These are phyloP conservation scores for Tolypocladium ophioglossoides DNA, from an alignment of 2,329 filamentous ascomycete species.

Conservation along the genomic window DNA sequence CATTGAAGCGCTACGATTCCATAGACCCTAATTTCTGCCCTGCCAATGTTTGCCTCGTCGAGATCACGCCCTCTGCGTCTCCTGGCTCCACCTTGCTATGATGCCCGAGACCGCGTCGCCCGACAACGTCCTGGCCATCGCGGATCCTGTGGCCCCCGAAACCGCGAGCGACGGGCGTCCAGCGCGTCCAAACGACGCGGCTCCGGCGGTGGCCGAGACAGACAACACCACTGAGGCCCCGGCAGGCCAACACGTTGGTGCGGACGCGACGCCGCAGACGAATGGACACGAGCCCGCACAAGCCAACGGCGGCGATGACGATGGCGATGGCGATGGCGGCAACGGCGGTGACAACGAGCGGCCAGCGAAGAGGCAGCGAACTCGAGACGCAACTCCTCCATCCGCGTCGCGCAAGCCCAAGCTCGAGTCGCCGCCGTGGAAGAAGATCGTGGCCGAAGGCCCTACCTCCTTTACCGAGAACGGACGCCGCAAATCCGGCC, in stretches of 20 bases:
- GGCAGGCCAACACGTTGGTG: conserved; percentile 8
- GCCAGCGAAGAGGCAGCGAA: conserved; percentile 56
- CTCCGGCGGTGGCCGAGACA: conserved; percentile 7
- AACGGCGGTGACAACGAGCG: conserved; percentile 29
- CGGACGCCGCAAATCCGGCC: conserved; percentile 58
- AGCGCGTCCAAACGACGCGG: conserved; percentile 9
- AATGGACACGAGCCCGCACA: conserved; percentile 25
- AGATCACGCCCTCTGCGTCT: conserved; percentile 39
- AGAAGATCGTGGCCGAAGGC: conserved; percentile 71
- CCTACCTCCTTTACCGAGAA: conserved; percentile 74
- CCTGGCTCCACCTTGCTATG: conserved; percentile 33
- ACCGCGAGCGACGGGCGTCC: conserved; percentile 12
- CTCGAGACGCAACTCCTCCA: conserved; percentile 34
- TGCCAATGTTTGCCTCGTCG: conserved; percentile 48
- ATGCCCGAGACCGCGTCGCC: conserved; percentile 53
- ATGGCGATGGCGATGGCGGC: conserved; percentile 27
- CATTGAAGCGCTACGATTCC: conserved; percentile 33
- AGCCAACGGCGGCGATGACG: conserved; percentile 45
- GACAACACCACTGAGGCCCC: conserved; percentile 3
- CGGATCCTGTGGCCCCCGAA: conserved; percentile 16
- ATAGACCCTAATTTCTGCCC: conserved; percentile 44
- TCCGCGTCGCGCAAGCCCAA: conserved; percentile 31
- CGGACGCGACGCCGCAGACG: conserved; percentile 12
- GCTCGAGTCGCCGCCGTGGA: conserved; percentile 82
- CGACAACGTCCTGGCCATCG: conserved; percentile 26